A percentile compares a stretch with the other conserved stretches of the same genome.
Evolutionary conservation across 192 early-diverging fungal genomes (phyloP).

Genomic region (Coemansia sp.): DNA sequence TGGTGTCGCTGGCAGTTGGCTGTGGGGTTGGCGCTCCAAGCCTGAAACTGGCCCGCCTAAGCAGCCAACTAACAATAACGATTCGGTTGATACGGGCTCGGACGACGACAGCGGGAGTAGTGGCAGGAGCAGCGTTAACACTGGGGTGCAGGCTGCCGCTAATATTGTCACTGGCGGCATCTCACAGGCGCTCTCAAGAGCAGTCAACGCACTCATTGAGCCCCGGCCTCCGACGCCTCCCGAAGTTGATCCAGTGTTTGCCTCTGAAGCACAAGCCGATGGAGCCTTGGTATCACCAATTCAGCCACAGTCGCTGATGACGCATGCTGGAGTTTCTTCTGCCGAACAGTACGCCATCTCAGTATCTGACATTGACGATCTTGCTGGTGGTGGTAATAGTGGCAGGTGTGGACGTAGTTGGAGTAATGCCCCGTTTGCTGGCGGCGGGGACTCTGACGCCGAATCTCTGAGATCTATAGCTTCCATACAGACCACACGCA

Average conservation of each 20-base stretch:
- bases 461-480: slow-evolving; percentile 44
- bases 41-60: neutral
- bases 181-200: slow-evolving; percentile 44
- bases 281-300: neutral
- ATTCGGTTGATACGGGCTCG: neutral
- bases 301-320: neutral
- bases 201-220: slow-evolving; percentile 48
- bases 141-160: neutral
- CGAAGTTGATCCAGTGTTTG: slow-evolving; percentile 43
- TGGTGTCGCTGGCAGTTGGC: slow-evolving; percentile 21
- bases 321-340: neutral
- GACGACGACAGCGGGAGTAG: slow-evolving; percentile 13
- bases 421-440: neutral
- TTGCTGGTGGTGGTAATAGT: neutral
- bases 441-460: slow-evolving; percentile 28
- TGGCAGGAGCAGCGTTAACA: slow-evolving; percentile 6
- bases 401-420: slow-evolving; percentile 13
- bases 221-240: slow-evolving; percentile 48
- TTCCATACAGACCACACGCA: slow-evolving; percentile 42
- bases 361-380: slow-evolving; percentile 19
- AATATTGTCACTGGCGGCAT: slow-evolving; percentile 23
- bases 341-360: slow-evolving; percentile 23
- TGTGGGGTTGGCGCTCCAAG: slow-evolving; percentile 33
- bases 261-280: slow-evolving; percentile 1
- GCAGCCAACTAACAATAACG: neutral